Evolutionary conservation across 331 rosid species (phyloP), one percentile per base, ranked within the genome.

Genomic region (Pyrus hybrid): DNA sequence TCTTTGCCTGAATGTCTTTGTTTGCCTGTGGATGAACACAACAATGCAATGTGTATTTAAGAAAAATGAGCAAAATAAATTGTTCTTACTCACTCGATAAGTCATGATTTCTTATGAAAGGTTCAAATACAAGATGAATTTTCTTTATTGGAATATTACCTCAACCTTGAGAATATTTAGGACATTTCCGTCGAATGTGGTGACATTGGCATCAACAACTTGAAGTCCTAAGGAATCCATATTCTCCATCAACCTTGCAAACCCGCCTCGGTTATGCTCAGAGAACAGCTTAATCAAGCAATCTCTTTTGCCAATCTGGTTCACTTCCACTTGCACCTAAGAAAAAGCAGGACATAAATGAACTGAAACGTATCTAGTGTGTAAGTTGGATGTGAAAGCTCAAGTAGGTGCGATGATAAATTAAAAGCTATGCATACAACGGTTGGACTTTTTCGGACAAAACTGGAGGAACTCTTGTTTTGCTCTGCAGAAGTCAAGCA

Each of bases 311-410:
- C 86, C 73, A 22, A 88, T 76, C 73, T 80, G 93, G 76, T 83
- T 80, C 79, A 93, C 97, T 74, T 88, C 96, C 77, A 75, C 90
- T 76, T 86, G 81, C 84, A 74, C 80, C 96, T 90, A 70, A 82
- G 41, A 67, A 26, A 53, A 82, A 54, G 64, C 20, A 53, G 23
- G 58, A 74, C 60, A 25, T 7, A 58, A 41, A 66, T 29, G 60
- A 30, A 57, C 23, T 63, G 29, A 29, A 64, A 53, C 60, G 2
- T 18, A 18, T 17, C 5, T 8, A 32, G 20, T 30, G 45, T 18
- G 22, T 64, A 64, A 54, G 57, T 37, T 72, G 35, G 37, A 63
- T 11, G 49, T 43, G 5, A 22, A 13, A 23, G 74, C 16, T 12
- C 49, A 43, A 67, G 1, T 17, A 32, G 32, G 13, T 71, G n/a